Base-by-base conservation (phyloP, 352 stramenopile genomes). In the Globisporangium acanthophoron region DNA sequence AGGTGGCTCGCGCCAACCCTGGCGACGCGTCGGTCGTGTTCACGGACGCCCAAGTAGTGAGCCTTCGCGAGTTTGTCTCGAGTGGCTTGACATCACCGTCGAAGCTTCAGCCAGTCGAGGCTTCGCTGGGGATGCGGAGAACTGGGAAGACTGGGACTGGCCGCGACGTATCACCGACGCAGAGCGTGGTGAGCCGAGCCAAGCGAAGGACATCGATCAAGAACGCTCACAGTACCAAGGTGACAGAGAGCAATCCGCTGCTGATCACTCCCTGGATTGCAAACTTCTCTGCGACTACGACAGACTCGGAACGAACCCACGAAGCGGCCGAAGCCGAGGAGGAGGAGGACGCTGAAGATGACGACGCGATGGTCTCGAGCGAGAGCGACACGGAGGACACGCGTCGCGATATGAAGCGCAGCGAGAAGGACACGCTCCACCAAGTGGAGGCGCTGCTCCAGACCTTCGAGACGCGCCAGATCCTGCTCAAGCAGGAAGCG, bases 361-460 rank as follows among this genome's bases (percentile, higher is more conserved):
- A 73, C 40, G 21, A 71, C 6, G 67, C 70, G 16, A 55, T 67
- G 15, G 44, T 60, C 20, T 53, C 57, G 41, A 59, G 61, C 46
- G 61, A 67, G 6, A 58, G 56, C 9, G 52, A 56, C 37, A 44
- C 37, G 29, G 64, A 70, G 41, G 51, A 66, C 15, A 58, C 61
- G 51, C 62, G 73, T 2, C 57, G 50, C 15, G 56, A 59, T 15
- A 78, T 87, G 54, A 87, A 87, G 58, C 53, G 52, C 1, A 61
- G 74, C 18, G 74, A 80, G 56, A 66, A 66, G 43, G 65, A 83
- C 49, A 85, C 71, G 21, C 63, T 87, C 20, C 67, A 56, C 44
- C 68, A 85, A 54, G 77, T 76, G 5, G 73, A 87, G 27, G 57
- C 58, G 16, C 64, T 87, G 11, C 56, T 83, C 2, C 62, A 54